A percentile compares a stretch with the other conserved stretches of the same genome.
These are phyloP conservation scores for Suhomyces bribrorum DNA, from an alignment of 1,139 yeast genomes.

Conservation along the genomic window DNA sequence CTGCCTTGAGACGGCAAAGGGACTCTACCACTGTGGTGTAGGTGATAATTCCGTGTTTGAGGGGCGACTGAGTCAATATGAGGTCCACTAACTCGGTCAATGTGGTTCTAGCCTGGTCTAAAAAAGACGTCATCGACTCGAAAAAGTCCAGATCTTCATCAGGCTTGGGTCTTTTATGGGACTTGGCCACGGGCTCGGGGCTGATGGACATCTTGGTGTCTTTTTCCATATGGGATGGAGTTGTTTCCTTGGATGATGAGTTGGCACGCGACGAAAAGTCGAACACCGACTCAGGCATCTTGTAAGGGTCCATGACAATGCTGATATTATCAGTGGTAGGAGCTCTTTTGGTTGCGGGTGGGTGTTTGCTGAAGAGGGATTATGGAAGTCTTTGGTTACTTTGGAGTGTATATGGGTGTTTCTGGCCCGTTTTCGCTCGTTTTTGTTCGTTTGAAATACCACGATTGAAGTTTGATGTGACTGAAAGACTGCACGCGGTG, in stretches of 20 bases:
- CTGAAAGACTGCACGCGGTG: too few species aligned
- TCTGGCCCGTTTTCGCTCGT: too few species aligned
- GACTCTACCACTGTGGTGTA: slow-evolving; percentile 34
- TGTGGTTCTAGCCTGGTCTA: slow-evolving; percentile 10
- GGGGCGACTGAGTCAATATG: slow-evolving; percentile 21
- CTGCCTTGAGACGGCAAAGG: slow-evolving; percentile 35
- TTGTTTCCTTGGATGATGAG: slow-evolving; percentile 1
- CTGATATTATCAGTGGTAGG: neutral
- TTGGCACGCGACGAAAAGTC: neutral
- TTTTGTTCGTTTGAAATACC: too few species aligned
- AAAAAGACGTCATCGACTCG: slow-evolving; percentile 8
- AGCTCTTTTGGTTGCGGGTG: too few species aligned
- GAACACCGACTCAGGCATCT: neutral
- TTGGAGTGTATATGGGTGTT: too few species aligned
- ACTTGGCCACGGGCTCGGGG: slow-evolving; percentile 1
- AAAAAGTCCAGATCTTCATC: slow-evolving; percentile 7
- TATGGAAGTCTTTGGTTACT: too few species aligned
- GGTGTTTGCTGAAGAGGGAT: too few species aligned
- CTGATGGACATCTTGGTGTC: slow-evolving; percentile 2
- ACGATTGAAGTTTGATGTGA: too few species aligned
- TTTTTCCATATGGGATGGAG: slow-evolving; percentile 10
- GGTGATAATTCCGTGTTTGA: slow-evolving; percentile 27
- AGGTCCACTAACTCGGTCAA: slow-evolving; percentile 19
- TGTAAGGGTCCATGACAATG: neutral
- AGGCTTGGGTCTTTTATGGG: slow-evolving; percentile 13